These are phyloP conservation scores for Prunus davidiana DNA, from an alignment of 306 rosid species.

Conservation along the genomic window DNA sequence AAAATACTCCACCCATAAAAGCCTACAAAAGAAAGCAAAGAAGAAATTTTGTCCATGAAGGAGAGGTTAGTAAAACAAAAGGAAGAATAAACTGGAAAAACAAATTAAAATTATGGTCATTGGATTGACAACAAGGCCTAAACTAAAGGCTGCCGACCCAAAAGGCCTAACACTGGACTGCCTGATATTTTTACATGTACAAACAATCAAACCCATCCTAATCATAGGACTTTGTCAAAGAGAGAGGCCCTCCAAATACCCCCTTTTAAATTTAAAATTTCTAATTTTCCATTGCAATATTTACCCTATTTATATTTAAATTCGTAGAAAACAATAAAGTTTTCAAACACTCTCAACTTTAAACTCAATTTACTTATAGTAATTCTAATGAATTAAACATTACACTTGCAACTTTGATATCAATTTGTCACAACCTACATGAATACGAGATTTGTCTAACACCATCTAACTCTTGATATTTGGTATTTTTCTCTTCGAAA, in stretches of 20 bases:
- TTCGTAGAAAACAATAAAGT: neutral
- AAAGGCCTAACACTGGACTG: neutral
- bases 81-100: neutral
- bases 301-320: neutral
- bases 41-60: neutral
- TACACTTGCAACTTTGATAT: no score
- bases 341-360: neutral
- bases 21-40: neutral
- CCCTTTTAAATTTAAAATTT: neutral
- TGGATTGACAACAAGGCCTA: conserved; percentile 18
- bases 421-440: no score
- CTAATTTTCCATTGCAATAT: neutral
- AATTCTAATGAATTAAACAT: no score
- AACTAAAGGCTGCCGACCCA: conserved; percentile 11
- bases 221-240: conserved; percentile 11
- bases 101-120: neutral
- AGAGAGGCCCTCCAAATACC: neutral
- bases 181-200: conserved; percentile 7
- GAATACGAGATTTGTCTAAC: no score
- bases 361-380: no score
- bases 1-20: neutral
- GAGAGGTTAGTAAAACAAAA: neutral
- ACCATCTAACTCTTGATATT: no score
- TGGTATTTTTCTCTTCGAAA: no score
- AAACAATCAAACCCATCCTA: neutral